Evolutionary conservation across 2,329 filamentous ascomycete genomes (phyloP).

Genomic region (Fusarium sp.): DNA sequence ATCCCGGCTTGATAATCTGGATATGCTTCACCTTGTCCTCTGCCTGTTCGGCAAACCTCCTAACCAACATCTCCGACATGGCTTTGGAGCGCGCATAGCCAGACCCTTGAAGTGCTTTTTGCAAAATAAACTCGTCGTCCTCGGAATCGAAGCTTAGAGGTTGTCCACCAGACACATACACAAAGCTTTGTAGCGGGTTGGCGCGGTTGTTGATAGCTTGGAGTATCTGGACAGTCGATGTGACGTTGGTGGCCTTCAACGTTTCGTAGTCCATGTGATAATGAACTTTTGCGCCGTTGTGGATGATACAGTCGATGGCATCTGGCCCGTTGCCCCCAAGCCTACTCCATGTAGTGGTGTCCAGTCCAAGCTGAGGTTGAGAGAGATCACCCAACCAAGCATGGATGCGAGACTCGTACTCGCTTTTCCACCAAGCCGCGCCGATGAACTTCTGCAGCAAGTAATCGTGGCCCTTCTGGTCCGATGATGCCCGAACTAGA

Average conservation of each 20-base stretch:
- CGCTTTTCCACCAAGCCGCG: neutral
- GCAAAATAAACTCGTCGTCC: neutral
- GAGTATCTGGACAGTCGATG: neutral
- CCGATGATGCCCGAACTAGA: neutral
- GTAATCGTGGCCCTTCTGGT: neutral
- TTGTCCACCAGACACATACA: neutral
- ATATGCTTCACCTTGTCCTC: neutral
- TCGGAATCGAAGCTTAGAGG: neutral
- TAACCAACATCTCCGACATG: neutral
- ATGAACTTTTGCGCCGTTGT: neutral
- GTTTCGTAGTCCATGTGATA: neutral
- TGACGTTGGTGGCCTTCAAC: neutral
- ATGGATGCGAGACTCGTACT: neutral
- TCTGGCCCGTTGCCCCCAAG: neutral
- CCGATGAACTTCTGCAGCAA: neutral
- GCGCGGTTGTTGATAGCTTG: neutral
- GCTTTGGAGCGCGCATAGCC: neutral
- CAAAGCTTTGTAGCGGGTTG: neutral
- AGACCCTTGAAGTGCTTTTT: neutral
- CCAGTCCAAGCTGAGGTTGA: neutral
- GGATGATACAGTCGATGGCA: neutral
- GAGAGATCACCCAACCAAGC: conserved; percentile 1
- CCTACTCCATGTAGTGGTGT: neutral
- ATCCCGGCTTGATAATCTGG: neutral
- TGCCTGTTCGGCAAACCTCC: neutral